Base-by-base conservation (phyloP, 148 eudicot species). In the Persicaria tinctoria region DNA sequence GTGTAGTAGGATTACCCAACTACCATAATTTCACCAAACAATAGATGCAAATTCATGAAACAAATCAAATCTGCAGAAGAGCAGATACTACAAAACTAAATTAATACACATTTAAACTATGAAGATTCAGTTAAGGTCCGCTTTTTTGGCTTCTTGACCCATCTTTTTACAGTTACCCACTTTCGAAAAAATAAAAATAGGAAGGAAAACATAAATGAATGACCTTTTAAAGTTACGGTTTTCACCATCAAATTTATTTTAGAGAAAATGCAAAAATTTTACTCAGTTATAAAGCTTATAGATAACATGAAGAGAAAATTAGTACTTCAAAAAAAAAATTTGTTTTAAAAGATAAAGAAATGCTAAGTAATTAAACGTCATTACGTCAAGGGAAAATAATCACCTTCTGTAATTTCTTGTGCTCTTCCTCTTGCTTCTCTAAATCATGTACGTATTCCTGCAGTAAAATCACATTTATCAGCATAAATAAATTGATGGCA, bases 381-480 rank as follows among this genome's bases (percentile, higher is more conserved):
- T n/a, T n/a, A n/a, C n/a, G n/a, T 41, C 63, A 57, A 49, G 41
- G 54, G 70, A 41, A 17, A 70, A 32, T 72, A 51, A 18, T 51
- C 80, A 92, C 99, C 91, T 90, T 88, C 75, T 86, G 89, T 66
- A 96, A 72, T 86, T 89, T 96, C 86, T 85, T 83, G 59, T 86
- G 92, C 82, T 92, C 99, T 78, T 96, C 99, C 84, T 96, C 99
- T 73, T 96, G 97, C 84, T 83, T 86, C 83, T 96, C 99, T 76
- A 96, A 79, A 73, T 92, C 99, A 54, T 89, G 92, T 70, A 88
- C 78, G 76, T 96, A 88, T 83, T 96, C 99, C 99, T 95, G 84
- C 55, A 70, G 82, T 46, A 53, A 54, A 41, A 66, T 20, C 48
- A 66, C 6, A 66, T 38, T 38, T 41, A 41, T 44, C 48, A 38